These are phyloP conservation scores for Pisolithus tinctorius DNA, from an alignment of 768 basidiomycete genomes.

Conservation along the genomic window DNA sequence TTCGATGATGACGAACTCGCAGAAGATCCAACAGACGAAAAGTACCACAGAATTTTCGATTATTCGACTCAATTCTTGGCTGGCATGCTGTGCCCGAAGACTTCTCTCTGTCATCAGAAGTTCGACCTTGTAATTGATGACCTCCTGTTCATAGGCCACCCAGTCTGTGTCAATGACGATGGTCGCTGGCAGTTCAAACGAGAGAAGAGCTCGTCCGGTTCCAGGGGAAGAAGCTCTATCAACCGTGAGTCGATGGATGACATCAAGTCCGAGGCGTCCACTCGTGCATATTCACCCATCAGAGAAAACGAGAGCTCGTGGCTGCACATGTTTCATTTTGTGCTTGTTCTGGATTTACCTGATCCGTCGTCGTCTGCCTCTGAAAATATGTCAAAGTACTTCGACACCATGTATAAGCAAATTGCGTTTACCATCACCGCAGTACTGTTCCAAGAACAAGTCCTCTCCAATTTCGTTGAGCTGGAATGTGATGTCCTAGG, in stretches of 20 bases:
- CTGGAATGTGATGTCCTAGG: slow-evolving; percentile 68
- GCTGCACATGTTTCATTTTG: slow-evolving; percentile 78
- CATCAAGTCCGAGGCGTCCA: slow-evolving; percentile 24
- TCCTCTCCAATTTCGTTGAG: slow-evolving; percentile 80
- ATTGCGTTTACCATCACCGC: slow-evolving; percentile 87
- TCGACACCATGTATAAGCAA: slow-evolving; percentile 85
- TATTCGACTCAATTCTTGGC: slow-evolving; percentile 80
- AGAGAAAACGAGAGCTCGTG: slow-evolving; percentile 34
- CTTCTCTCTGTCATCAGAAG: slow-evolving; percentile 83
- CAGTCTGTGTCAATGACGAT: slow-evolving; percentile 72
- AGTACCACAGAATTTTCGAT: slow-evolving; percentile 69
- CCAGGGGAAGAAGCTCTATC: slow-evolving; percentile 52
- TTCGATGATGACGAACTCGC: slow-evolving; percentile 29
- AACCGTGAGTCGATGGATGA: slow-evolving; percentile 34
- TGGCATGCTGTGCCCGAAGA: slow-evolving; percentile 69
- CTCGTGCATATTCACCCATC: slow-evolving; percentile 30
- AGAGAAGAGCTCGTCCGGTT: slow-evolving; percentile 46
- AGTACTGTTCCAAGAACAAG: slow-evolving; percentile 88
- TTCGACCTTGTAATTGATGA: slow-evolving; percentile 92
- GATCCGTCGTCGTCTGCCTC: slow-evolving; percentile 83
- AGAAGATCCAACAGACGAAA: slow-evolving; percentile 31
- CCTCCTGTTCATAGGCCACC: slow-evolving; percentile 90
- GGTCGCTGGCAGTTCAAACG: slow-evolving; percentile 70
- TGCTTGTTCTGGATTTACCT: slow-evolving; percentile 81
- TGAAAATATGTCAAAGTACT: slow-evolving; percentile 70